Evolutionary conservation across 129 eudicot genomes (phyloP).

Genomic region (Centaurea solstitialis): DNA sequence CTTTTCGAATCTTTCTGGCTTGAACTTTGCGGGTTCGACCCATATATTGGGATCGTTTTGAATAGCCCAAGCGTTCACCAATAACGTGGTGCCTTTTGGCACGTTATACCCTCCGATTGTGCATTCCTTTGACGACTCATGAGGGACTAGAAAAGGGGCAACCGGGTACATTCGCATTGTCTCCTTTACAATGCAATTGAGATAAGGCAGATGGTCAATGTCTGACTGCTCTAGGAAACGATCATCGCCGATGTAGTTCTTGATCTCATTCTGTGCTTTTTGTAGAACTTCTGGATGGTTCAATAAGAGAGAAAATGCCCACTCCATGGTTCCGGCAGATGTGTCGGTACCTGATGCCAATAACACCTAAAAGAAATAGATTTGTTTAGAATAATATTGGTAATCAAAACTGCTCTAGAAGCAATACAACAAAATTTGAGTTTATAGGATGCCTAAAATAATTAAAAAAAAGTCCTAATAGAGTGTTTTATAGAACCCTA

Average conservation of each 20-base stretch:
- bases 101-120: constrained; percentile 29
- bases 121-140: constrained; percentile 30
- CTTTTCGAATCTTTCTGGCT: constrained; percentile 27
- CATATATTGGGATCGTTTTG: constrained; percentile 34
- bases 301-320: constrained; percentile 32
- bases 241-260: constrained; percentile 4
- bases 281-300: constrained; percentile 32
- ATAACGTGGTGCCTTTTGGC: constrained; percentile 31
- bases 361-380: constrained; percentile 13
- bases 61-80: constrained; percentile 41
- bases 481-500: no score
- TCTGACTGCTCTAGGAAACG: constrained; percentile 29
- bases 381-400: background rate
- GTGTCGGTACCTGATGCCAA: constrained; percentile 33
- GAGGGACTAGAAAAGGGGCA: constrained; percentile 38
- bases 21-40: constrained; percentile 24
- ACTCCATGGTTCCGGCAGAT: constrained; percentile 24
- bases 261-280: constrained; percentile 33
- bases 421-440: no score
- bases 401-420: background rate
- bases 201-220: constrained; percentile 30
- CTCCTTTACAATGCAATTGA: constrained; percentile 39
- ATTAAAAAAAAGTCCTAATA: no score
- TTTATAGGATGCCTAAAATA: no score
- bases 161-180: constrained; percentile 29